Base-by-base conservation (phyloP, 2,329 filamentous ascomycete species). In the Tolypocladium ophioglossoides region DNA sequence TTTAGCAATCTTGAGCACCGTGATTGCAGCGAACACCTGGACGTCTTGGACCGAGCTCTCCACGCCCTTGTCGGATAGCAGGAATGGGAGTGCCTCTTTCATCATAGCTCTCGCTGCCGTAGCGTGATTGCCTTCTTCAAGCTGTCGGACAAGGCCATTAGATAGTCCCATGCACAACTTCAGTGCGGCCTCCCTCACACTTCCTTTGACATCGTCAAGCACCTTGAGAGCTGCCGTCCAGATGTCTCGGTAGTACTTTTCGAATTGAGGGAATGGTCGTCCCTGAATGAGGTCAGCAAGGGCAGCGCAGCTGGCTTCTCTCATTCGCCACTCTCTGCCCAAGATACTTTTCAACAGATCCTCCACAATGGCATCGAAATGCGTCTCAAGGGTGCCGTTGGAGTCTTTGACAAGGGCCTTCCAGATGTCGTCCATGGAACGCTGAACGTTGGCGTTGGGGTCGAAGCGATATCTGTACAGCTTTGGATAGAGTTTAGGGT, bases 341-440 rank as follows among this genome's bases (percentile, higher is more conserved):
- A 97, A 70, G 44, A 97, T 88, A 64, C 87, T 95, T 61, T 84
- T 85, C 35, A 99, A 75, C 8, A 97, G 74, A 66, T 99, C 94
- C 11, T 85, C 78, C 75, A 99, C 86, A 62, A 99, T 97, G 10
- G 83, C 82, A 59, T 95, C 87, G 64, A 97, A 96, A 68, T 97
- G 80, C 20, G 78, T 75, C 59, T 94, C 85, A 46, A 97, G 81
- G 0, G 87, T 88, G 0, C 80, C 77, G 20, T 82, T 84, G 1
- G 89, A 82, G 62, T 97, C 91, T 65, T 95, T 95, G 53, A 97
- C 91, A n/a, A 99, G 74, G 0, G 92, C 86, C 63, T 88, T 91
- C 94, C 94, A 99, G 60, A 99, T 97, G 58, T 95, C 90, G 55
- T 95, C 91, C 94, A 99, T 99, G 0, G 92, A 96, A 50, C 85